Evolutionary conservation across 441 rosid species (phyloP).

Genomic region (Metrosideros polymorpha): DNA sequence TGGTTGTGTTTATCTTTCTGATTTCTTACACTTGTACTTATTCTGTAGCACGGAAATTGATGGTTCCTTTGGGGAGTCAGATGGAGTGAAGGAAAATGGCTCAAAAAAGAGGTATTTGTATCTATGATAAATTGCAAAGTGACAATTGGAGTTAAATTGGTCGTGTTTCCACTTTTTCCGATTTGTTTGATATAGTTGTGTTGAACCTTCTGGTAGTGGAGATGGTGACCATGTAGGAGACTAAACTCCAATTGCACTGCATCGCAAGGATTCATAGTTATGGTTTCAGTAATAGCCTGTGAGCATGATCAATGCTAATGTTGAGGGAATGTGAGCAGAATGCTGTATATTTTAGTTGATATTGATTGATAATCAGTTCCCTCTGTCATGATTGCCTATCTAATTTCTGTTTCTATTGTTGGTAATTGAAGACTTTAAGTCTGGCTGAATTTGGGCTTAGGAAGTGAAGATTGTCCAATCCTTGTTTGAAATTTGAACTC

Average conservation of each 20-base stretch:
- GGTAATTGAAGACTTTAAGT: neutral
- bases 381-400: neutral
- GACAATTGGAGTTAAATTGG: neutral
- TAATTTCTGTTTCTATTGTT: neutral
- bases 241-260: neutral
- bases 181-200: neutral
- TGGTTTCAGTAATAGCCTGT: neutral
- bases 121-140: neutral
- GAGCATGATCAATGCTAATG: neutral
- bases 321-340: neutral
- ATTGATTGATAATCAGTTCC: neutral
- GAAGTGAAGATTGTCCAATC: neutral
- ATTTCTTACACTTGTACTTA: neutral
- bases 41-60: conserved; percentile 48
- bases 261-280: neutral
- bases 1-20: neutral
- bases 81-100: conserved; percentile 54
- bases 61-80: conserved; percentile 65
- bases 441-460: neutral
- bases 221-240: neutral
- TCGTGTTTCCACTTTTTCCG: neutral
- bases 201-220: neutral
- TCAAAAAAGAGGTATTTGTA: conserved; percentile 65
- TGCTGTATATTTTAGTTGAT: neutral
- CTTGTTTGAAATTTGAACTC: neutral